Evolutionary conservation across 306 rosid genomes (phyloP).

Genomic region (Lotus japonicus): DNA sequence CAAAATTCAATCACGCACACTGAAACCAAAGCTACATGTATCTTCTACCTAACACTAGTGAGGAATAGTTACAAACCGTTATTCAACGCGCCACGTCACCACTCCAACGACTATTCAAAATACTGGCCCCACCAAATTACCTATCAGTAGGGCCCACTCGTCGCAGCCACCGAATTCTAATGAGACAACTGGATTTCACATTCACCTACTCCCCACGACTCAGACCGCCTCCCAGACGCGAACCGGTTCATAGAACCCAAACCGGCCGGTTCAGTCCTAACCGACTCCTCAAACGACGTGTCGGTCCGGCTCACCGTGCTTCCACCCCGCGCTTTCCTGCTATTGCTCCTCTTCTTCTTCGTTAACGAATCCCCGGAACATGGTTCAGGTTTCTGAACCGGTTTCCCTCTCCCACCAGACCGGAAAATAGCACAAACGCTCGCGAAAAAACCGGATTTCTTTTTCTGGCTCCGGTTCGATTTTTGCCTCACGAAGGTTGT

Average conservation of each 20-base stretch:
- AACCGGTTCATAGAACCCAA: constrained; percentile 63
- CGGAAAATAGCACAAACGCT: constrained; percentile 53
- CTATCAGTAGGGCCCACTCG: not conserved
- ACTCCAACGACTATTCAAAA: constrained; percentile 16
- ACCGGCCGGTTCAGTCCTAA: constrained; percentile 47
- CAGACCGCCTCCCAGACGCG: constrained; percentile 78
- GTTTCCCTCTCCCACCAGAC: constrained; percentile 31
- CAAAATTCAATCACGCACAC: constrained; percentile 11
- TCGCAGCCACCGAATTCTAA: not conserved
- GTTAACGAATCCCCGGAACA: constrained; percentile 21
- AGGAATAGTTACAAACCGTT: constrained; percentile 34
- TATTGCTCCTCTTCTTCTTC: constrained; percentile 1
- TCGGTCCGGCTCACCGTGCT: constrained; percentile 12
- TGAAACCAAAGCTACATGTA: constrained; percentile 2
- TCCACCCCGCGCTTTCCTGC: constrained; percentile 12
- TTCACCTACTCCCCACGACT: constrained; percentile 44
- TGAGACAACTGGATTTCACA: constrained; percentile 24
- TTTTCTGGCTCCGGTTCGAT: constrained; percentile 27
- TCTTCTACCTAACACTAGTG: constrained; percentile 16
- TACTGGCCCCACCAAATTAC: not conserved
- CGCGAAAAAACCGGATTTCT: constrained; percentile 51
- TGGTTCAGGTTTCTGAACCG: constrained; percentile 18
- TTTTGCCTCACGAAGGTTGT: constrained; percentile 28
- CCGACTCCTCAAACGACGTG: constrained; percentile 34
- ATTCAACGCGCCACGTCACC: constrained; percentile 54